Conservation (phyloP, 139 green algal genomes). For the Micractinium sp. region DNA sequence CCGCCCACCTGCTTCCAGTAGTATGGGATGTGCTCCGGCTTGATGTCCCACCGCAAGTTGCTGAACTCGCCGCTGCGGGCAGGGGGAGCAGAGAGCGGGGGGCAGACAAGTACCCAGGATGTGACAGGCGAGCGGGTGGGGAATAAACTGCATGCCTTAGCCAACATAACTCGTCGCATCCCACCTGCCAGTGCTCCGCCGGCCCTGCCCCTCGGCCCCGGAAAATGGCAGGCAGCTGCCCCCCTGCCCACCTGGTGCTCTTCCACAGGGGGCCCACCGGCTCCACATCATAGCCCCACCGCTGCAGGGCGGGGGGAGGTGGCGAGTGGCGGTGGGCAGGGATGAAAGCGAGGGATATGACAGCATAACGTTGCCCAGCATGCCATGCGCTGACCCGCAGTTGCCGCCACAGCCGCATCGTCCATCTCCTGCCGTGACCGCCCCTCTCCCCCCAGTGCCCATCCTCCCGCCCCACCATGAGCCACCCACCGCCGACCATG, state of each 20-base stretch:
- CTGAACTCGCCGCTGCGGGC: constrained; percentile 56
- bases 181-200: too few relatives aligned
- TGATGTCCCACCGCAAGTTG: constrained; percentile 68
- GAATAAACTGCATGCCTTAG: neutral
- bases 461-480: too few relatives aligned
- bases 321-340: neutral
- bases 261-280: constrained; percentile 72
- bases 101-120: neutral
- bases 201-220: too few relatives aligned
- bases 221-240: neutral
- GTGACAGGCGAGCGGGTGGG: neutral
- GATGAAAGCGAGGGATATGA: neutral
- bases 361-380: neutral
- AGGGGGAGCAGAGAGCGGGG: too few relatives aligned
- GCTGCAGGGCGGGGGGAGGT: neutral
- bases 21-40: constrained; percentile 42
- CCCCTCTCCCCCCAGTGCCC: too few relatives aligned
- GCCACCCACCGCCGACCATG: too few relatives aligned
- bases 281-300: constrained; percentile 33
- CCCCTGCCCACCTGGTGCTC: constrained; percentile 9
- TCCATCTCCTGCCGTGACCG: too few relatives aligned
- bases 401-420: neutral
- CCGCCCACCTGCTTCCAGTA: constrained; percentile 38
- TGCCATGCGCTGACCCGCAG: neutral
- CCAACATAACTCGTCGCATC: neutral